These are phyloP conservation scores for Xylaria bambusicola DNA, from an alignment of 495 filamentous ascomycete species.

Conservation along the genomic window DNA sequence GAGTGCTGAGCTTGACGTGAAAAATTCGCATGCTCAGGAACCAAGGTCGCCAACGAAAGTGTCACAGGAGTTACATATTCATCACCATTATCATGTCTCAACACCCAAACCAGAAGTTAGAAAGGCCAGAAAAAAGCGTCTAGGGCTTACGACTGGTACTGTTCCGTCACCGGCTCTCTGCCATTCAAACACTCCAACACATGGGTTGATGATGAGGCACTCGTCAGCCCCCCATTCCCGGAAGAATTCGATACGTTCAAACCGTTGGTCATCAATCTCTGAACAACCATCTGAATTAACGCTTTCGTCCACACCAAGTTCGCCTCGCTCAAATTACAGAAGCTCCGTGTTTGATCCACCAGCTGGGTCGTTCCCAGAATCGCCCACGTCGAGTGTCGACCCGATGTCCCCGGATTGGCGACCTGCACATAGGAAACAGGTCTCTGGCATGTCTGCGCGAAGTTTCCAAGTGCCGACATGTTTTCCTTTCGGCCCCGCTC, in stretches of 20 bases:
- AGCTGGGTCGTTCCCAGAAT: slow-evolving; percentile 67
- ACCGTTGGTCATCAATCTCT: slow-evolving; percentile 68
- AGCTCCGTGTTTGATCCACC: slow-evolving; percentile 76
- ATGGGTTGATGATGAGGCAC: slow-evolving; percentile 25
- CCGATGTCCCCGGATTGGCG: slow-evolving; percentile 59
- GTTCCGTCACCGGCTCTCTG: slow-evolving; percentile 55
- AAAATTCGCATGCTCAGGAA: slow-evolving; percentile 39
- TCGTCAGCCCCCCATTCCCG: slow-evolving; percentile 64
- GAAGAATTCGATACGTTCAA: slow-evolving; percentile 58
- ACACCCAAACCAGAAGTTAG: slow-evolving; percentile 62
- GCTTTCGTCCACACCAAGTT: slow-evolving; percentile 75
- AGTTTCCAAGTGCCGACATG: slow-evolving; percentile 41
- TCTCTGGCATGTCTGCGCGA: slow-evolving; percentile 56
- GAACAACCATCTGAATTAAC: slow-evolving; percentile 61
- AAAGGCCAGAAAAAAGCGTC: slow-evolving; percentile 71
- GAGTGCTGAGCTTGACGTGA: slow-evolving; percentile 67
- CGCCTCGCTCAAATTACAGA: slow-evolving; percentile 72
- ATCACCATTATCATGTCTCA: slow-evolving; percentile 85
- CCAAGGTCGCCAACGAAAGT: slow-evolving; percentile 39
- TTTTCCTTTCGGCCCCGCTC: slow-evolving; percentile 21
- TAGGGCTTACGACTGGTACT: slow-evolving; percentile 56
- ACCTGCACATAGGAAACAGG: slow-evolving; percentile 51
- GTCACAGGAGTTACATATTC: slow-evolving; percentile 81
- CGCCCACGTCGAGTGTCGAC: slow-evolving; percentile 68
- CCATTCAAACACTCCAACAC: slow-evolving; percentile 47